These are phyloP conservation scores for Talaromyces ruber DNA, from an alignment of 495 filamentous ascomycete species.

Conservation along the genomic window DNA sequence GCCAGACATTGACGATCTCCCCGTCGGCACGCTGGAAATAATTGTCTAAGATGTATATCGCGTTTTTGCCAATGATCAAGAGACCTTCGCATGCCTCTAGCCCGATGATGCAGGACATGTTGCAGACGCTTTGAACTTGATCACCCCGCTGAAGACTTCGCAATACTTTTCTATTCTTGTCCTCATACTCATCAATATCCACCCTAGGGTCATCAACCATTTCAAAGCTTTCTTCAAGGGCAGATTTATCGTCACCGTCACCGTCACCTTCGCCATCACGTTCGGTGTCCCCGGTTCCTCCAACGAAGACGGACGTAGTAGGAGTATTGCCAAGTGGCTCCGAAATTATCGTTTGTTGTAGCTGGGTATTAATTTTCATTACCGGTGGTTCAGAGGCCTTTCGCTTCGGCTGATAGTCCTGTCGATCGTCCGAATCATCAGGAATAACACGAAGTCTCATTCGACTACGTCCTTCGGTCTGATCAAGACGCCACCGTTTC, in stretches of 20 bases:
- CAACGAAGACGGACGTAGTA: constrained; percentile 12
- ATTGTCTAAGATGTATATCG: constrained; percentile 87
- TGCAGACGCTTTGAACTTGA: constrained; percentile 87
- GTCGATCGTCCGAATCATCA: constrained; percentile 55
- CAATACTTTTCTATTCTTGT: constrained; percentile 97
- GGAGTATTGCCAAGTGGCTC: constrained; percentile 32
- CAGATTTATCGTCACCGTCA: constrained; percentile 33
- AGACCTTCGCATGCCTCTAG: constrained; percentile 89
- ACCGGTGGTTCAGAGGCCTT: constrained; percentile 44
- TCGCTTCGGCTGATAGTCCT: constrained; percentile 81
- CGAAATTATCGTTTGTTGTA: constrained; percentile 19
- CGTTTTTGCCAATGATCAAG: constrained; percentile 85
- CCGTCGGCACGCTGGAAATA: constrained; percentile 91
- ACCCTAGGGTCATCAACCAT: constrained; percentile 83
- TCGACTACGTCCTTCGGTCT: constrained; percentile 90
- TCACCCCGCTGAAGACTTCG: constrained; percentile 85
- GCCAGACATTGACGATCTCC: constrained; percentile 92
- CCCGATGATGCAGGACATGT: constrained; percentile 87
- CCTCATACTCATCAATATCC: constrained; percentile 80
- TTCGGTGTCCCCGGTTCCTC: constrained; percentile 12
- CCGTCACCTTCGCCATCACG: constrained; percentile 21
- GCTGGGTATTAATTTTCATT: constrained; percentile 27
- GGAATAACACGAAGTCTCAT: constrained; percentile 84
- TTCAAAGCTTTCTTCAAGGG: constrained; percentile 83
- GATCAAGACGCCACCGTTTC: constrained; percentile 82